These are phyloP conservation scores for Ustilaginoidea virens DNA, from an alignment of 2,329 filamentous ascomycete genomes.

Conservation along the genomic window DNA sequence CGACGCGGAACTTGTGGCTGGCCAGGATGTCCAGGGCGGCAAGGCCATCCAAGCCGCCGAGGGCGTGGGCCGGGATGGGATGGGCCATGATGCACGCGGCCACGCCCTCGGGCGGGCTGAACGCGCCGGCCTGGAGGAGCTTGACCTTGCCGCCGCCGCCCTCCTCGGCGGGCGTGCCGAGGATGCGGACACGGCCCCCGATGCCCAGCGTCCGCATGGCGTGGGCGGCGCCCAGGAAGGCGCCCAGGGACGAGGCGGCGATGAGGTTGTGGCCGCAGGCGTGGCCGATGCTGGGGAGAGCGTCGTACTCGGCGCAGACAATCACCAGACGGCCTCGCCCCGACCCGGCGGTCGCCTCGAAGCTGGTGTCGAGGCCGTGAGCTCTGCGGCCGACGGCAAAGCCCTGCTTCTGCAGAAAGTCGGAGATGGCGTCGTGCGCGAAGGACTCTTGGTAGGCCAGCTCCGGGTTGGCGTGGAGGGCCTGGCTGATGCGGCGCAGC, in stretches of 20 bases:
- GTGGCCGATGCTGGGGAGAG: constrained; percentile 28
- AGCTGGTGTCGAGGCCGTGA: constrained; percentile 27
- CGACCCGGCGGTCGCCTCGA: constrained; percentile 23
- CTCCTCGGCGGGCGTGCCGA: constrained; percentile 33
- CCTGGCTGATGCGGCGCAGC: constrained; percentile 2
- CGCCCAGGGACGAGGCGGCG: constrained; percentile 22
- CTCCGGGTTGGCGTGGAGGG: constrained; percentile 28
- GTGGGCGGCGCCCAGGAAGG: constrained; percentile 28
- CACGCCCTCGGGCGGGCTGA: constrained; percentile 6
- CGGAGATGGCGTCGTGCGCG: constrained; percentile 24
- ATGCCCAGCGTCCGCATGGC: constrained; percentile 25
- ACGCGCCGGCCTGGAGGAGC: constrained; percentile 25
- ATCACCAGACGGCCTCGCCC: constrained; percentile 22
- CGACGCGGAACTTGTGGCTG: constrained; percentile 8
- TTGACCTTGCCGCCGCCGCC: constrained; percentile 31
- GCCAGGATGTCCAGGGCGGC: constrained; percentile 3
- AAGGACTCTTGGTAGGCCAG: constrained; percentile 23
- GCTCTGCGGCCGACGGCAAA: constrained; percentile 25
- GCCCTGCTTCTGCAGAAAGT: constrained; percentile 18
- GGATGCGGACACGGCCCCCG: constrained; percentile 27
- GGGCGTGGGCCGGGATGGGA: constrained; percentile 5
- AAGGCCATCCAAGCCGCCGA: constrained; percentile 1
- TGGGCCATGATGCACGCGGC: constrained; percentile 15
- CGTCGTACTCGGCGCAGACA: constrained; percentile 29
- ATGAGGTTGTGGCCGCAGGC: constrained; percentile 39